Evolutionary conservation across 192 early-diverging fungal species (phyloP).

Genomic region (Chytriomyces confervae): DNA sequence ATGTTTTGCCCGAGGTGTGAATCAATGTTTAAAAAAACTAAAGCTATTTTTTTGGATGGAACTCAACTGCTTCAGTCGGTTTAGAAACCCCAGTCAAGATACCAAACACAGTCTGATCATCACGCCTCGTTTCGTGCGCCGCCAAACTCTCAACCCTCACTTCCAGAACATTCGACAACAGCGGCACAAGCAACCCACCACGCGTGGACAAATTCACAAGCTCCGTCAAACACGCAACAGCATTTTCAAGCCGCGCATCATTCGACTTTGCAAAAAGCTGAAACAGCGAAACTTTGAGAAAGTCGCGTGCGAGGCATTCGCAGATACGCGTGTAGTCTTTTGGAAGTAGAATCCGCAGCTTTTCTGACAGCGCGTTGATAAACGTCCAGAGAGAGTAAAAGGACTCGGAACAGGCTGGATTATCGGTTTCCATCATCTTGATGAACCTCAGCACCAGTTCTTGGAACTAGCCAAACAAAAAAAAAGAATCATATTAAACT

Average conservation of each 20-base stretch:
- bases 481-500: neutral
- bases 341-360: neutral
- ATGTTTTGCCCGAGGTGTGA: too few relatives aligned
- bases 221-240: neutral
- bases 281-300: neutral
- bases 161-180: neutral
- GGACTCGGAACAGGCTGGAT: neutral
- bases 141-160: neutral
- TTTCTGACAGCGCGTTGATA: neutral
- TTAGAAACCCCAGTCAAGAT: neutral
- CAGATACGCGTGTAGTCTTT: neutral
- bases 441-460: conserved; percentile 1
- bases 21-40: neutral
- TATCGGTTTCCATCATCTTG: neutral
- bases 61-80: neutral
- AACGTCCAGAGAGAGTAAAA: conserved; percentile 8
- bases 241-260: neutral
- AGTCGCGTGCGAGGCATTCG: neutral
- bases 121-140: neutral
- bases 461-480: neutral
- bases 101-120: neutral
- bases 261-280: neutral
- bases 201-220: neutral
- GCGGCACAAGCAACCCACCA: neutral
- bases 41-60: neutral